Conservation (phyloP, 495 filamentous ascomycete species). For the Rostrohypoxylon terebratum region DNA sequence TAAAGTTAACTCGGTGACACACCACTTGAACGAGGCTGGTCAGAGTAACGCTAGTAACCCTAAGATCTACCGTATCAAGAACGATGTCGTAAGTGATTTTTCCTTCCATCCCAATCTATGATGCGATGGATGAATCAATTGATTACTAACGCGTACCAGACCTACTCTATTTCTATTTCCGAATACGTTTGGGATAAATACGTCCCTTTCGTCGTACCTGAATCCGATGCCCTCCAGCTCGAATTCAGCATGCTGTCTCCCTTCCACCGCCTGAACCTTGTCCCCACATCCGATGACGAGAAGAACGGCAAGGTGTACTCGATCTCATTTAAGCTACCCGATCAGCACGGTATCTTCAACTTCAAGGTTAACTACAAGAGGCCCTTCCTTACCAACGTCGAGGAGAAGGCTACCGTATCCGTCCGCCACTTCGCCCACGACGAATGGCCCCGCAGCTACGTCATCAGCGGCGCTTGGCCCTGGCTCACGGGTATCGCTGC, state of each 20-base stretch:
- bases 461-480: constrained; percentile 90
- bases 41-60: constrained; percentile 75
- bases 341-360: constrained; percentile 98
- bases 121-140: background rate
- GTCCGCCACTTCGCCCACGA: constrained; percentile 96
- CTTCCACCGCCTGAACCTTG: constrained; percentile 89
- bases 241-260: constrained; percentile 99
- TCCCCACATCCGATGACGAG: constrained; percentile 65
- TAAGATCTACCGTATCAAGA: constrained; percentile 94
- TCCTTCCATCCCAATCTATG: background rate
- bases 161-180: constrained; percentile 88
- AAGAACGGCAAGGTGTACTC: constrained; percentile 78
- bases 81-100: constrained; percentile 81
- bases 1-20: constrained; percentile 83
- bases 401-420: constrained; percentile 95
- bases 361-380: constrained; percentile 97
- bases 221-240: constrained; percentile 81
- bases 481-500: constrained; percentile 92
- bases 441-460: constrained; percentile 92
- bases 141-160: constrained; percentile 60
- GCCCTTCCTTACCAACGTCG: constrained; percentile 87
- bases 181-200: constrained; percentile 80
- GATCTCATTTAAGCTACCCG: constrained; percentile 81
- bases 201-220: constrained; percentile 76
- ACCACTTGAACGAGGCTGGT: constrained; percentile 73